Evolutionary conservation across 2,329 filamentous ascomycete genomes (phyloP).

Genomic region (Aspergillus amoenus): DNA sequence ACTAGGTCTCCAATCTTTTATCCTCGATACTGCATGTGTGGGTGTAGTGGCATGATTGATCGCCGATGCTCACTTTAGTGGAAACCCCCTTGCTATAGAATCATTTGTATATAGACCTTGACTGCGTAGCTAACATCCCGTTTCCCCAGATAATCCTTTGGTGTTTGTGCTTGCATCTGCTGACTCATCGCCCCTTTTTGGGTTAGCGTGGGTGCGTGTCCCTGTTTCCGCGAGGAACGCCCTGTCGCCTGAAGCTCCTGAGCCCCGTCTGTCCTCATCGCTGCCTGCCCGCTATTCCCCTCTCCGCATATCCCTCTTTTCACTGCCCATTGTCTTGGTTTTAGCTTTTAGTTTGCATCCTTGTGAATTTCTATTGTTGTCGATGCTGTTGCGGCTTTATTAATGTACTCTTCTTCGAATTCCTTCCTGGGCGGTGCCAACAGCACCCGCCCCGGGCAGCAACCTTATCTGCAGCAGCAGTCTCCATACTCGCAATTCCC

Average conservation of each 20-base stretch:
- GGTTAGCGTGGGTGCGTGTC: conserved; percentile 26
- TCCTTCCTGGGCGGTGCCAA: conserved; percentile 79
- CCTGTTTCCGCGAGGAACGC: conserved; percentile 18
- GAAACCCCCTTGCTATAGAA: not conserved
- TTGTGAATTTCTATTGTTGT: conserved; percentile 3
- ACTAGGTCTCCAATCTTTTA: not conserved
- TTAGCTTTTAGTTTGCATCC: conserved; percentile 1
- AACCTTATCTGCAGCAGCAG: conserved; percentile 52
- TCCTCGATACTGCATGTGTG: conserved; percentile 7
- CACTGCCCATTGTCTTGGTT: conserved; percentile 11
- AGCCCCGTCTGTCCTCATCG: conserved; percentile 11
- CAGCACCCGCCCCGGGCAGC: conserved; percentile 68
- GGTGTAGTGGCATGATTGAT: conserved; percentile 2
- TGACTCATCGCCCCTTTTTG: conserved; percentile 8
- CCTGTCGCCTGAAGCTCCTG: conserved; percentile 28
- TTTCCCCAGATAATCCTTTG: not conserved
- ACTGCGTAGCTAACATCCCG: not conserved
- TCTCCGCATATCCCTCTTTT: conserved; percentile 22
- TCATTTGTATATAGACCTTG: not conserved
- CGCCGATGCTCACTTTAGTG: not conserved
- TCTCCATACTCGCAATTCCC: conserved; percentile 41
- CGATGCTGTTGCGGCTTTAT: conserved; percentile 27
- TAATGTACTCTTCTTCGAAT: conserved; percentile 90
- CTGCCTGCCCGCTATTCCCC: conserved; percentile 21
- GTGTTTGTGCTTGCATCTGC: not conserved